Evolutionary conservation across 805 yeast species (phyloP), one percentile per base, ranked within the genome.

Genomic region (Kluyveromyces lactis): DNA sequence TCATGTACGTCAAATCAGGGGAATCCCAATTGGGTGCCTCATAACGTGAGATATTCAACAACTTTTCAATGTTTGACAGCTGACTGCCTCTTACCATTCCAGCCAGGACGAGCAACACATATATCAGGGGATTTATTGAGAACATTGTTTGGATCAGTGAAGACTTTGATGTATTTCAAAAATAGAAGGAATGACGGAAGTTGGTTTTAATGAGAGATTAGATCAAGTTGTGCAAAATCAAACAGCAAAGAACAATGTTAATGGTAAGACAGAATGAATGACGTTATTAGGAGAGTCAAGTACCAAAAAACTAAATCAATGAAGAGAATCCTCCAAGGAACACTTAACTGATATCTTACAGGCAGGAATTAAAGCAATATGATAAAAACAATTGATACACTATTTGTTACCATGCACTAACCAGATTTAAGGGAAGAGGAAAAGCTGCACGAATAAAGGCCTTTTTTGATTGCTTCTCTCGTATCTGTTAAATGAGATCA

Each of bases 61-160:
- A 12, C 3, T 47, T 16, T 36, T 53, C 43, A 6, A 57, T 36
- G 34, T 45, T 36, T 11, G 39, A n/a, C 21, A 57, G 37, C 17
- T 51, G 55, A 15, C 54, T 48, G 11, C 46, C 56, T 18, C 29
- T 13, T 13, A 39, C 26, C 12, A 18, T 8, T n/a, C 18, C 5
- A 8, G 16, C 17, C 17, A 23, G 27, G 15, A 8, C 4, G 6
- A 32, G 15, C 16, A 32, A 3, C 8, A 13, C 15, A 4, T 12
- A 10, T n/a, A 27, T 5, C n/a, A 11, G n/a, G n/a, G n/a, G 11
- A 12, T n/a, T 7, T 6, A 7, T 27, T 5, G 11, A 21, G 24
- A 21, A 21, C 24, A 21, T 21, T 9, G 24, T 6, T 21, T n/a
- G n/a, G n/a, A n/a, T n/a, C n/a, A n/a, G n/a, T n/a, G n/a, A n/a